Percentiles rank a stretch among this genome's conserved stretches.
These are phyloP conservation scores for Papiliotrema flavescens DNA, from an alignment of 1,284 basidiomycete genomes.

Conservation along the genomic window DNA sequence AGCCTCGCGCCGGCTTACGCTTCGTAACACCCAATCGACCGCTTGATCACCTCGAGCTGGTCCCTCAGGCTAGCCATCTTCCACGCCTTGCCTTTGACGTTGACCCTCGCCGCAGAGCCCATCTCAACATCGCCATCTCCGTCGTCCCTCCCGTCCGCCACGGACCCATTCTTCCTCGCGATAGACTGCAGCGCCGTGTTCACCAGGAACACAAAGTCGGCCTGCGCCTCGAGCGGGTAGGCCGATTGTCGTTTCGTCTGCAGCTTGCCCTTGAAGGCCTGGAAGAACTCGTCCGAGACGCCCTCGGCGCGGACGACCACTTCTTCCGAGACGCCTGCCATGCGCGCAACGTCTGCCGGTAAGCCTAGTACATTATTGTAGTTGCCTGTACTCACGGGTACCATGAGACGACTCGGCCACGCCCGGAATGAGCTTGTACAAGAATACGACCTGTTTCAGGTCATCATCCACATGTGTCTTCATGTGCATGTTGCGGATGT, in stretches of 20 bases:
- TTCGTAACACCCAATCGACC: slow-evolving; percentile 20
- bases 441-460: slow-evolving; percentile 67
- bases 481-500: slow-evolving; percentile 93
- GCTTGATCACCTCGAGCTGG: slow-evolving; percentile 33
- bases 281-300: slow-evolving; percentile 82
- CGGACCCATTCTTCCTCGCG: background rate
- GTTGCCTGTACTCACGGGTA: slow-evolving; percentile 53
- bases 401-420: slow-evolving; percentile 89
- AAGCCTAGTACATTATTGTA: background rate
- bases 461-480: slow-evolving; percentile 82
- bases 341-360: slow-evolving; percentile 66
- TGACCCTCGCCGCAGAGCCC: background rate
- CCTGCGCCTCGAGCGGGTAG: slow-evolving; percentile 72
- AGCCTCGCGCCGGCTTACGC: background rate
- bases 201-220: slow-evolving; percentile 75
- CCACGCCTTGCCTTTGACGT: background rate
- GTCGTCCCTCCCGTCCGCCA: slow-evolving; percentile 2
- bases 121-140: background rate
- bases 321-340: slow-evolving; percentile 69
- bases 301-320: slow-evolving; percentile 77
- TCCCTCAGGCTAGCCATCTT: slow-evolving; percentile 12
- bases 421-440: slow-evolving; percentile 87
- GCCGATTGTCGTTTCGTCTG: slow-evolving; percentile 61
- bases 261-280: slow-evolving; percentile 74
- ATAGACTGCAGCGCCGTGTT: slow-evolving; percentile 12